These are phyloP conservation scores for Wallacemonas sp. DNA, from an alignment of 208 protist species.

Conservation along the genomic window DNA sequence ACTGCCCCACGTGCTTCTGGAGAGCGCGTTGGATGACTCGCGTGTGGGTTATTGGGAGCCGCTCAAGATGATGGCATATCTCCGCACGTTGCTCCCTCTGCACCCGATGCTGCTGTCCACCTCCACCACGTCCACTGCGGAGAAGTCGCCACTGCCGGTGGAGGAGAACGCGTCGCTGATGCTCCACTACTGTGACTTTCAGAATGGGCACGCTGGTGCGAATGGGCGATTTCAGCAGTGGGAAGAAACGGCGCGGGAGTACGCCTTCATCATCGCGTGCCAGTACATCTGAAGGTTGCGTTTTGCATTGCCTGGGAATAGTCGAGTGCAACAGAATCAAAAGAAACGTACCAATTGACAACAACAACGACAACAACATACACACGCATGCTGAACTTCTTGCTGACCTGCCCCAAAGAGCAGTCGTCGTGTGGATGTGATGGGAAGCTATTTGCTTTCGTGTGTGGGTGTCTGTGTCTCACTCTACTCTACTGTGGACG, in stretches of 20 bases:
- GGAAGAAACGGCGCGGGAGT: slow-evolving; percentile 64
- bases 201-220: slow-evolving; percentile 56
- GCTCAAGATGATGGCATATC: slow-evolving; percentile 41
- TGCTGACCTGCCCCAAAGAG: too few relatives aligned
- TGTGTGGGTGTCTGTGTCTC: too few relatives aligned
- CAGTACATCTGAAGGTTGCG: slow-evolving; percentile 1
- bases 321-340: too few relatives aligned
- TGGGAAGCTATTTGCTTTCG: too few relatives aligned
- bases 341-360: too few relatives aligned
- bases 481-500: too few relatives aligned
- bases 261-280: slow-evolving; percentile 47
- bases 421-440: too few relatives aligned
- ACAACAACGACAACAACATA: too few relatives aligned
- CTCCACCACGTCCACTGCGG: not conserved
- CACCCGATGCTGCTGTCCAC: not conserved
- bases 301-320: not conserved
- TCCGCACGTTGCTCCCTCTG: slow-evolving; percentile 26
- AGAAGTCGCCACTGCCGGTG: not conserved
- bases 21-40: slow-evolving; percentile 62
- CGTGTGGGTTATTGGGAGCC: slow-evolving; percentile 76
- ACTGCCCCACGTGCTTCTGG: slow-evolving; percentile 57
- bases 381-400: too few relatives aligned
- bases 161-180: slow-evolving; percentile 13
- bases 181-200: slow-evolving; percentile 62
- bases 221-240: slow-evolving; percentile 60